Evolutionary conservation across 129 eudicot genomes (phyloP).

Genomic region (Flaveria robusta): DNA sequence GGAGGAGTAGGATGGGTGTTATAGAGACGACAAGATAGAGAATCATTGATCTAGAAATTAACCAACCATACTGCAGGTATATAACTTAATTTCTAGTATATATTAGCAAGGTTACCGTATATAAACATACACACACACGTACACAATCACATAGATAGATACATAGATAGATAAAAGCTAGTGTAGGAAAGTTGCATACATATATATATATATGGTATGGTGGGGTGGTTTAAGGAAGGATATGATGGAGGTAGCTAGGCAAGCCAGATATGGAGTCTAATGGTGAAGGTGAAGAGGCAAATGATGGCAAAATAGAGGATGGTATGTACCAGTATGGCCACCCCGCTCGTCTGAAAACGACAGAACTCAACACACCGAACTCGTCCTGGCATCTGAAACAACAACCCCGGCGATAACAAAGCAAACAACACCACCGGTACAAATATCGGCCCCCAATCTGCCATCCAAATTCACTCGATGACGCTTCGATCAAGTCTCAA

Average conservation of each 20-base stretch:
- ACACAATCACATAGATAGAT: not conserved
- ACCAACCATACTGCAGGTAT: too few relatives aligned
- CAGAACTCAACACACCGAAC: constrained; percentile 56
- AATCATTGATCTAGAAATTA: too few relatives aligned
- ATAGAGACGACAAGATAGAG: too few relatives aligned
- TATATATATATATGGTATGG: too few relatives aligned
- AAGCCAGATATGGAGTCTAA: constrained; percentile 50
- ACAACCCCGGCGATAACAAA: constrained; percentile 60
- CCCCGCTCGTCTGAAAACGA: constrained; percentile 53
- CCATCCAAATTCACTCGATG: too few relatives aligned
- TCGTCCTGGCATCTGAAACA: constrained; percentile 67
- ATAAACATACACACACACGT: too few relatives aligned
- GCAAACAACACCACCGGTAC: constrained; percentile 55
- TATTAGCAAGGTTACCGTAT: too few relatives aligned
- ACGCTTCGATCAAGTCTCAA: not conserved
- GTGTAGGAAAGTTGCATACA: too few relatives aligned
- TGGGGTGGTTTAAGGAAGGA: too few relatives aligned
- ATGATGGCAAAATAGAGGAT: constrained; percentile 56
- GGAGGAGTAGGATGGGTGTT: too few relatives aligned
- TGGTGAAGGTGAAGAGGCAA: constrained; percentile 51
- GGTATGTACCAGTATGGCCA: constrained; percentile 56
- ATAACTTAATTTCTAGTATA: too few relatives aligned
- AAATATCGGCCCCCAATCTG: constrained; percentile 70
- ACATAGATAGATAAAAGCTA: not conserved
- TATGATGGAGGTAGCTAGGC: constrained; percentile 21